Conservation (phyloP, 2,329 filamentous ascomycete species). For the Cordyceps farinosa region DNA sequence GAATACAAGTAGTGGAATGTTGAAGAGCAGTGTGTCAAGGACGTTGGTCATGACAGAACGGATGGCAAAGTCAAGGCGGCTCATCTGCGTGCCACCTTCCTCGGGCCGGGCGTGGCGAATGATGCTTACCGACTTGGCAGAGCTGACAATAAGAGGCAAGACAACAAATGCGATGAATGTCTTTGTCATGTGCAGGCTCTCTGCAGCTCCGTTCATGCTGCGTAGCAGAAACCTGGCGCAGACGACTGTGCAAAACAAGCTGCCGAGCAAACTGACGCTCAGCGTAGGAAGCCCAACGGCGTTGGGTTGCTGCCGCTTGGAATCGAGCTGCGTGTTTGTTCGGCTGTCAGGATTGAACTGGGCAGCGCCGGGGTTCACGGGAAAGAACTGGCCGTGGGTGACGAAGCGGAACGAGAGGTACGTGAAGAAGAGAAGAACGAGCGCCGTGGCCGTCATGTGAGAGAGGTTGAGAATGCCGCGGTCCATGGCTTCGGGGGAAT, state of each 20-base stretch:
- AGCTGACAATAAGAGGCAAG: conserved; percentile 14
- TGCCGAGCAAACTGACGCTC: neutral
- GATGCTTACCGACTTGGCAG: conserved; percentile 15
- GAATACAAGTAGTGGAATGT: conserved; percentile 16
- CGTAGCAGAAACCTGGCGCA: conserved; percentile 11
- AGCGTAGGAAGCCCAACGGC: neutral
- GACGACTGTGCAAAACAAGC: conserved; percentile 4
- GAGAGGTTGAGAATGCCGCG: conserved; percentile 19
- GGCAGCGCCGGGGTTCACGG: conserved; percentile 7
- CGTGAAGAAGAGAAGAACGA: conserved; percentile 19
- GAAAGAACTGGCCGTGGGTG: conserved; percentile 21
- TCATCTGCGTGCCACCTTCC: conserved; percentile 11
- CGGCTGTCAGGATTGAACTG: conserved; percentile 15
- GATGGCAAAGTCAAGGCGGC: conserved; percentile 15
- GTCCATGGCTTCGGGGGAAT: conserved; percentile 13
- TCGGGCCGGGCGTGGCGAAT: conserved; percentile 15
- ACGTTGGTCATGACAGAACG: conserved; percentile 18
- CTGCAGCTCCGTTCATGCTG: conserved; percentile 6
- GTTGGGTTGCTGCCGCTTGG: neutral
- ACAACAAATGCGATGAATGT: conserved; percentile 13
- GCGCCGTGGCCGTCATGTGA: conserved; percentile 18
- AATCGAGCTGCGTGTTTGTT: conserved; percentile 17
- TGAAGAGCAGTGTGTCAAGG: conserved; percentile 16
- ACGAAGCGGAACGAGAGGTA: conserved; percentile 21
- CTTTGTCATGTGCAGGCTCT: conserved; percentile 9